Percentiles rank a stretch among this genome's conserved stretches.
phyloP scores from a whole-genome alignment of 108 stramenopile species.

The Stephanodiscus triporus region DNA sequence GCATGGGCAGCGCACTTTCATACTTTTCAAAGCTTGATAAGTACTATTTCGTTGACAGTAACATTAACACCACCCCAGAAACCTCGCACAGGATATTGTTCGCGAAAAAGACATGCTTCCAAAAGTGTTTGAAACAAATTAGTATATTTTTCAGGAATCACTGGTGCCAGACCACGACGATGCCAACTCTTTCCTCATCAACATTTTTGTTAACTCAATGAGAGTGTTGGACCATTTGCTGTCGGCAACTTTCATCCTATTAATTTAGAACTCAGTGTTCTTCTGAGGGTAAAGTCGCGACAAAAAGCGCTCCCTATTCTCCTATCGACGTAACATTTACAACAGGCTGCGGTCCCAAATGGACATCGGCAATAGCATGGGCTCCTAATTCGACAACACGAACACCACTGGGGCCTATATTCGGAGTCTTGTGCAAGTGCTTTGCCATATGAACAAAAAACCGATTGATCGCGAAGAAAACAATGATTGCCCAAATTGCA shows the following conservation, averaged over 20 bases:
- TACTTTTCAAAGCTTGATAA: not conserved
- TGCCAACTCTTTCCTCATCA: too few relatives aligned
- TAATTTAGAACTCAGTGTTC: too few relatives aligned
- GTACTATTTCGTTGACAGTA: too few relatives aligned
- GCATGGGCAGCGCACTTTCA: not conserved
- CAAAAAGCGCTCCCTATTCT: not conserved
- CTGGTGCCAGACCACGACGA: not conserved
- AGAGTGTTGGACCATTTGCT: too few relatives aligned
- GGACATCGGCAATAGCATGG: not conserved
- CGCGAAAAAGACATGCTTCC: too few relatives aligned
- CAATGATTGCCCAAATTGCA: constrained; percentile 34
- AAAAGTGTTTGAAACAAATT: too few relatives aligned
- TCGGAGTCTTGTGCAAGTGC: constrained; percentile 14
- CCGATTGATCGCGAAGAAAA: constrained; percentile 36
- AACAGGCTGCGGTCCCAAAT: not conserved
- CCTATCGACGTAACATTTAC: not conserved
- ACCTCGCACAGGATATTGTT: too few relatives aligned
- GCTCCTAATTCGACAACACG: not conserved
- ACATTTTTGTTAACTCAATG: too few relatives aligned
- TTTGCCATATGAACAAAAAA: constrained; percentile 40
- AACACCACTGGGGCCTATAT: not conserved
- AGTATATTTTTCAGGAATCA: not conserved
- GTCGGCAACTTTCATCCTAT: too few relatives aligned
- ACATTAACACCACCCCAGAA: too few relatives aligned
- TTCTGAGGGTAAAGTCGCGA: too few relatives aligned